These are phyloP conservation scores for Populus simonii DNA, from an alignment of 345 rosid genomes.

Conservation along the genomic window DNA sequence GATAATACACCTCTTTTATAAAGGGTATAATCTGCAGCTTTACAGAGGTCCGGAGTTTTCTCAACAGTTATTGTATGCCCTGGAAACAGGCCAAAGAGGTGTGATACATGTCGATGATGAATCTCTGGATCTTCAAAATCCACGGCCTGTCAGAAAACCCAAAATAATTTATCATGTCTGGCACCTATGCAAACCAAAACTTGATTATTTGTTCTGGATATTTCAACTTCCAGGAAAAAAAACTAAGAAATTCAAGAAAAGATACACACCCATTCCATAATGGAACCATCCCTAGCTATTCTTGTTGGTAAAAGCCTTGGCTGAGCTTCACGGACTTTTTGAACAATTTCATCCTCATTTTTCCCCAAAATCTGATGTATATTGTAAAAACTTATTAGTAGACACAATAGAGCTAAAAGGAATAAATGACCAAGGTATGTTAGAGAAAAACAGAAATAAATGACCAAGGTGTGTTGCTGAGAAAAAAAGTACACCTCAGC, in stretches of 20 bases:
- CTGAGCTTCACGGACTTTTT: slow-evolving; percentile 53
- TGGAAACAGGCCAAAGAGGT: slow-evolving; percentile 88
- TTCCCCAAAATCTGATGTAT: slow-evolving; percentile 56
- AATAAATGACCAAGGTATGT: background rate
- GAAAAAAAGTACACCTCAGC: slow-evolving; percentile 55
- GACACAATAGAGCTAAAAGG: background rate
- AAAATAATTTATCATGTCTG: background rate
- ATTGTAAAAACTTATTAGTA: background rate
- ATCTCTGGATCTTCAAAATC: slow-evolving; percentile 82
- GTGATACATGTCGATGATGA: slow-evolving; percentile 83
- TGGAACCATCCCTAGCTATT: slow-evolving; percentile 75
- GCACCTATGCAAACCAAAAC: background rate
- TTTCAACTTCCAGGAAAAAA: background rate
- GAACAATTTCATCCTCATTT: slow-evolving; percentile 48
- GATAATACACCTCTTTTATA: slow-evolving; percentile 61
- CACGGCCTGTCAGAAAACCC: slow-evolving; percentile 40
- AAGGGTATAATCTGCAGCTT: slow-evolving; percentile 69
- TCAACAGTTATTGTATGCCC: slow-evolving; percentile 77
- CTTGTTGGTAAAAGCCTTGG: slow-evolving; percentile 66
- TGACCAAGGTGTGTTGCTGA: background rate
- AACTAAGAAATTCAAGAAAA: background rate
- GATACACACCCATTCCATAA: slow-evolving; percentile 85
- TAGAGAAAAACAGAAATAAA: slow-evolving; percentile 37
- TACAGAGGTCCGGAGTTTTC: slow-evolving; percentile 65
- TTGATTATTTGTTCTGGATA: background rate